Base-by-base conservation (phyloP, 163 green algal species). In the Chlamydomonas reinhardtii region DNA sequence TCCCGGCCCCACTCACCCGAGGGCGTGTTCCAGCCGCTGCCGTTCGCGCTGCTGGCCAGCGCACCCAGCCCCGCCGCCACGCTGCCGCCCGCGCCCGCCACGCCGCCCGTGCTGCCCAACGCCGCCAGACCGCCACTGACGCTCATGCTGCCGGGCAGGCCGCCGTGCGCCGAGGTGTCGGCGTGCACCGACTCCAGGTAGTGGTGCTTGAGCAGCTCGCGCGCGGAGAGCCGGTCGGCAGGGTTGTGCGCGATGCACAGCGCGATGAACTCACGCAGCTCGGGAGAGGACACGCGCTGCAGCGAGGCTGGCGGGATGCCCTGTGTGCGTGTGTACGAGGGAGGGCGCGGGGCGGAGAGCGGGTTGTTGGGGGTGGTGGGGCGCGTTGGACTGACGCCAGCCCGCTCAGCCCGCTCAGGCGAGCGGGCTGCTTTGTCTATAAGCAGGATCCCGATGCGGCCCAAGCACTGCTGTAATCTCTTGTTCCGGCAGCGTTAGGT, bases 181-280 rank as follows among this genome's bases (percentile, higher is more conserved):
- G 29, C 22, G 24, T 73, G 82, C 39, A 82, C 39, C 19, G 61
- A 6, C 59, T 97, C 93, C 78, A 99, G 98, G 90, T 98, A 99
- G 27, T 93, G 91, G 90, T 99, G 94, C 91, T 98, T 98, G 35
- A 99, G 93, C 73, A 99, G 95, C 92, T 98, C 93, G 17, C 95
- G 90, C 2, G 97, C 94, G 17, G 93, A 93, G 25, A 96, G 96
- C 0, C 97, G 92, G 54, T 93, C 66, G 16, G 94, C 90, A 17
- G 89, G 86, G 25, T 94, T 78, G 39, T 94, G 88, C 4, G 69
- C 83, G 71, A 99, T 98, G 93, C 97, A 99, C 24, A 96, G 88
- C 73, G 68, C 93, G 71, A 92, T 88, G 66, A 92, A 89, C 27
- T 85, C 81, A 0, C 59, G 81, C 54, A 92, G 86, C 61, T 81